Conservation (phyloP, 2,329 filamentous ascomycete species). For the Pseudogymnoascus destructans region DNA sequence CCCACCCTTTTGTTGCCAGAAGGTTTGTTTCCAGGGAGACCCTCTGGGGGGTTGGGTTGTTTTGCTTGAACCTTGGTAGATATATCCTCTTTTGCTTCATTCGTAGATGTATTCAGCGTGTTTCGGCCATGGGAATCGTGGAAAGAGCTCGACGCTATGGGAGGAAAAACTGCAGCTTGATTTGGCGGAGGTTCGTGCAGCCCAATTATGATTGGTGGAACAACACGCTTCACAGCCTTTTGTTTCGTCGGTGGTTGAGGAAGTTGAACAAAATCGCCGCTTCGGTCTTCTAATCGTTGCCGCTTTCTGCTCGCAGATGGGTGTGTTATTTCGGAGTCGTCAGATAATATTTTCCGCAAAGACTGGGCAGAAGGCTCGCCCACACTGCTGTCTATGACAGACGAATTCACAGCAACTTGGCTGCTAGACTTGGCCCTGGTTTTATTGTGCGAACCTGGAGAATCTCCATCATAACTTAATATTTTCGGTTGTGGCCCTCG, state of each 20-base stretch:
- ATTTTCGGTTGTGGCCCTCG: background rate
- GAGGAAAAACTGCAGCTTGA: slow-evolving; percentile 45
- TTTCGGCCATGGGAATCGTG: slow-evolving; percentile 34
- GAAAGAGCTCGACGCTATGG: slow-evolving; percentile 45
- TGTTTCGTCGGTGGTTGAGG: slow-evolving; percentile 53
- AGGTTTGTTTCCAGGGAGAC: slow-evolving; percentile 25
- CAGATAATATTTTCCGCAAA: slow-evolving; percentile 25
- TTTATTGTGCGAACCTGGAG: slow-evolving; percentile 2
- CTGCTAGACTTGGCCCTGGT: background rate
- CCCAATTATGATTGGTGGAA: slow-evolving; percentile 53
- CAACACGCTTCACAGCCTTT: slow-evolving; percentile 40
- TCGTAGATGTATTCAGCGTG: slow-evolving; percentile 21
- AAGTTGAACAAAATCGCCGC: slow-evolving; percentile 51
- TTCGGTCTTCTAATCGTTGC: slow-evolving; percentile 34
- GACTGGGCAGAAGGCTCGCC: slow-evolving; percentile 25
- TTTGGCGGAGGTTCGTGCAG: slow-evolving; percentile 49
- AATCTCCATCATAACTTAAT: slow-evolving; percentile 2
- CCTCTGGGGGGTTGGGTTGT: background rate
- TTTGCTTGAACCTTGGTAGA: background rate
- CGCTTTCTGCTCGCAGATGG: slow-evolving; percentile 38
- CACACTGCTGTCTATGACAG: slow-evolving; percentile 17
- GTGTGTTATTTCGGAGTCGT: slow-evolving; percentile 21
- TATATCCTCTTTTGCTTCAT: slow-evolving; percentile 12
- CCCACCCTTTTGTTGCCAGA: slow-evolving; percentile 33
- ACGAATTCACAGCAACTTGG: slow-evolving; percentile 9